These are phyloP conservation scores for Diaporthe vaccinii DNA, from an alignment of 2,329 filamentous ascomycete species.

Conservation along the genomic window DNA sequence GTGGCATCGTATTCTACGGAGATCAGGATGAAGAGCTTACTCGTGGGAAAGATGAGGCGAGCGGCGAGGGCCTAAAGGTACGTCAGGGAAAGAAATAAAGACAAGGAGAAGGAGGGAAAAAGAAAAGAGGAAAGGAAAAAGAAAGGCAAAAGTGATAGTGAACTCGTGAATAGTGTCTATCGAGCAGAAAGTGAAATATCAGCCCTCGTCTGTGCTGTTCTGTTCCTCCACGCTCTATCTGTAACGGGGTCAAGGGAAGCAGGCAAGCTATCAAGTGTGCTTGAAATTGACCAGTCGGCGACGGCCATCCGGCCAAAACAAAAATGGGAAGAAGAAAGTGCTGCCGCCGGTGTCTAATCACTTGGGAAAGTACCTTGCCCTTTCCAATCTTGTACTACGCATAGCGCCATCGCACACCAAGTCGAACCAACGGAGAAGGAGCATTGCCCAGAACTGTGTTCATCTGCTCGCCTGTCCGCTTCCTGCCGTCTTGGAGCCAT, in stretches of 20 bases:
- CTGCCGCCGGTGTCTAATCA: neutral
- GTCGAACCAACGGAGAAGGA: neutral
- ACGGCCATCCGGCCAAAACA: neutral
- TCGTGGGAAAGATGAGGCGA: constrained; percentile 22
- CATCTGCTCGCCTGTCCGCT: neutral
- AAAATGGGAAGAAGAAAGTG: constrained; percentile 4
- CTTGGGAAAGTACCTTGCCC: constrained; percentile 7
- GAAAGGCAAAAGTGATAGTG: neutral
- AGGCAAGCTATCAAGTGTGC: neutral
- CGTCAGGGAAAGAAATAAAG: neutral
- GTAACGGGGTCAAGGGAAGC: neutral
- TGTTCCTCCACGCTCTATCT: neutral
- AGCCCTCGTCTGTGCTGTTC: neutral
- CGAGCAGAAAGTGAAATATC: constrained; percentile 10
- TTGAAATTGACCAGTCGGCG: constrained; percentile 13
- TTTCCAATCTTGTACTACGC: neutral
- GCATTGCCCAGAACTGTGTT: neutral
- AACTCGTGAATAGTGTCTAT: neutral
- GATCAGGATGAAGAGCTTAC: neutral
- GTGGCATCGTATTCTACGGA: constrained; percentile 13
- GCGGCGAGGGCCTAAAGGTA: neutral
- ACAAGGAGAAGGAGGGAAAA: neutral
- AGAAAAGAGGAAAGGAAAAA: neutral
- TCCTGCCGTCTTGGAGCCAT: neutral
- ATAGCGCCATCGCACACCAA: neutral